phyloP scores from a whole-genome alignment of 306 rosid genomes.

The Pterocarpus santalinus region DNA sequence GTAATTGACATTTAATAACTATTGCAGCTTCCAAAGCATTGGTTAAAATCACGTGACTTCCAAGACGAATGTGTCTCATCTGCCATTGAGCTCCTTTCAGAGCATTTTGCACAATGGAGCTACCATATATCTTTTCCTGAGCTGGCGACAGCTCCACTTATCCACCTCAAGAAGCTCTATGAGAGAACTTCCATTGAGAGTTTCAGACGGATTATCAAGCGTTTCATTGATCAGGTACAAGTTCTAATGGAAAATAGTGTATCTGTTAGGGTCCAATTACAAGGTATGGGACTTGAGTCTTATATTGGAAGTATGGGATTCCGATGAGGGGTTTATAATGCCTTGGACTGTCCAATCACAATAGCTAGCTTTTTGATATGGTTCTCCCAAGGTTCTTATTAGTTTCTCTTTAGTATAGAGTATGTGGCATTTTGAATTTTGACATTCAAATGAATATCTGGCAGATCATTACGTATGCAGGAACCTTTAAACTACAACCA shows the following conservation, averaged over 20 bases:
- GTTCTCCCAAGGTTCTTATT: too few species aligned
- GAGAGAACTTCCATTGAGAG: constrained; percentile 74
- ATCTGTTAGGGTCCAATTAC: too few species aligned
- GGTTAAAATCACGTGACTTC: constrained; percentile 82
- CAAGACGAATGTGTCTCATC: constrained; percentile 81
- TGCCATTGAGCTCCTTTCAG: constrained; percentile 79
- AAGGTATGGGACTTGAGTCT: too few species aligned
- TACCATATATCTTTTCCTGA: constrained; percentile 90
- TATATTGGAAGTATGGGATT: too few species aligned
- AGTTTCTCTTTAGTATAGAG: neutral
- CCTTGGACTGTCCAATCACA: too few species aligned
- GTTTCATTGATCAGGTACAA: constrained; percentile 88
- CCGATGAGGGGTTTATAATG: too few species aligned
- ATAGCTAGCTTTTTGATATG: too few species aligned
- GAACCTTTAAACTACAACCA: neutral
- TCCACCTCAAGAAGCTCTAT: constrained; percentile 73
- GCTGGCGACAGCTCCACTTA: constrained; percentile 79
- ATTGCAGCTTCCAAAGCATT: constrained; percentile 87
- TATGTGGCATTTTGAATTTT: constrained; percentile 13
- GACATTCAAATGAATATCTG: constrained; percentile 16
- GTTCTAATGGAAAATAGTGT: constrained; percentile 37
- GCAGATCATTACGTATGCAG: neutral
- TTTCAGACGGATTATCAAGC: constrained; percentile 72
- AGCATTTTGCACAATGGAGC: constrained; percentile 90
- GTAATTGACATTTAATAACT: constrained; percentile 40